Evolutionary conservation across 441 rosid species (phyloP), one percentile per base, ranked within the genome.

Genomic region (Erodium chrysanthum): DNA sequence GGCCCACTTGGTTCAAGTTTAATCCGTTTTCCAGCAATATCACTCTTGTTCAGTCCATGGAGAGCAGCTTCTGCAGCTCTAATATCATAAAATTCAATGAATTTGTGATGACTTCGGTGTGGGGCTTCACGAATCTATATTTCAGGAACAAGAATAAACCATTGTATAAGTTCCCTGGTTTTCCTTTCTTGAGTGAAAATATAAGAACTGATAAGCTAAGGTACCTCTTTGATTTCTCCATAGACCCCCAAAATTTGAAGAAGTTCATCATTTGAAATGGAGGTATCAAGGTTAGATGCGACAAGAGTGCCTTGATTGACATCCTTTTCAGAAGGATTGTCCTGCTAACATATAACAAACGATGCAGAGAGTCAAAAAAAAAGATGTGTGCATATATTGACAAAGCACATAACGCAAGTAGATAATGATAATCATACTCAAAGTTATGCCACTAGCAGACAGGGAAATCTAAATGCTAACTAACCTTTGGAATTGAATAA

Each of bases 31-130:
- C 87, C 85, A 29, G 79, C 78, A 69, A 81, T 78, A 66, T 80
- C 75, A 63, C 79, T 80, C 74, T 66, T 73, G 74, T 80, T 77
- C 70, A 81, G 74, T 37, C 75, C 82, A 59, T 14, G 76, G 62
- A 84, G 77, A 52, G 91, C 86, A 70, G 85, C 77, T 35, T 83
- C 85, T 56, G 91, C 84, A 63, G 83, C 85, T 84, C 91, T 81
- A 60, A 79, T 73, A 79, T 86, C 91, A 72, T 83, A 86, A 69
- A 84, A 86, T 66, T 86, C 87, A 63, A 86, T 70, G 61, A 78
- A 76, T 69, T 77, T 84, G 66, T 81, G 74, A 59, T 80, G 76
- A 74, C 75, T 78, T 72, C 78, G 75, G 54, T 77, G 72, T n/a
- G 84, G 80, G 59, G 76, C 73, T 80, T 79, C 87, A 11, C 74